Conservation (phyloP, 495 filamentous ascomycete species). For the Aspergillus diversus region DNA sequence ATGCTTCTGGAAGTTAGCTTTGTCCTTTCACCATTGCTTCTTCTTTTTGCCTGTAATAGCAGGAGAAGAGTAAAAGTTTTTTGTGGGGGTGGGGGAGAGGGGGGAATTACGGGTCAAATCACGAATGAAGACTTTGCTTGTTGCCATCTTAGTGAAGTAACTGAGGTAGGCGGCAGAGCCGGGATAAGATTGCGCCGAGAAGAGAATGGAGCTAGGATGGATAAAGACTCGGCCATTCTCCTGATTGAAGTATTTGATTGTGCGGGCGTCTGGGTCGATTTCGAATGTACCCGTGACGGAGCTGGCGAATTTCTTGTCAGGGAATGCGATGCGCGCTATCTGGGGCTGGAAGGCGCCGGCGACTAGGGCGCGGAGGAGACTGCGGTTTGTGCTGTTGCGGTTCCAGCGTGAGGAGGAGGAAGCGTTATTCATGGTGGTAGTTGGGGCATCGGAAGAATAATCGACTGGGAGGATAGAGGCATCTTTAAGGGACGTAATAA, state of each 20-base stretch:
- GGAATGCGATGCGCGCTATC: slow-evolving; percentile 85
- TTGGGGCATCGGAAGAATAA: slow-evolving; percentile 36
- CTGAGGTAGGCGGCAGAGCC: slow-evolving; percentile 71
- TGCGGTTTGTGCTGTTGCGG: slow-evolving; percentile 54
- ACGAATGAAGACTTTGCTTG: slow-evolving; percentile 83
- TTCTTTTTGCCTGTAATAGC: neutral
- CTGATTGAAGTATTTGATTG: slow-evolving; percentile 88
- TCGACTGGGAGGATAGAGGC: slow-evolving; percentile 71
- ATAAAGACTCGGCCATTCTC: slow-evolving; percentile 89
- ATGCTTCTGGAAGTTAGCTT: slow-evolving; percentile 54
- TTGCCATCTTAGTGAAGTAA: slow-evolving; percentile 90
- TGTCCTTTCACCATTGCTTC: slow-evolving; percentile 1
- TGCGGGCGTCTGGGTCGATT: slow-evolving; percentile 87
- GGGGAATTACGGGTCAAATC: slow-evolving; percentile 79
- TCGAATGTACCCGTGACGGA: slow-evolving; percentile 85
- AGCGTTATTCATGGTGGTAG: slow-evolving; percentile 16
- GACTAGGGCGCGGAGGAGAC: slow-evolving; percentile 83
- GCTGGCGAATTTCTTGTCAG: slow-evolving; percentile 90
- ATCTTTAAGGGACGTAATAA: slow-evolving; percentile 82
- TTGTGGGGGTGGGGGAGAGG: slow-evolving; percentile 2
- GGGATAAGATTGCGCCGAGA: slow-evolving; percentile 75
- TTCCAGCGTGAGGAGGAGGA: slow-evolving; percentile 39
- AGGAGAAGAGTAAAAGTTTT: neutral
- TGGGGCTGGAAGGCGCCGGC: slow-evolving; percentile 91
- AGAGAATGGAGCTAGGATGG: slow-evolving; percentile 84